Conservation (phyloP, 768 basidiomycete species). For the Gymnopilus junonius region DNA sequence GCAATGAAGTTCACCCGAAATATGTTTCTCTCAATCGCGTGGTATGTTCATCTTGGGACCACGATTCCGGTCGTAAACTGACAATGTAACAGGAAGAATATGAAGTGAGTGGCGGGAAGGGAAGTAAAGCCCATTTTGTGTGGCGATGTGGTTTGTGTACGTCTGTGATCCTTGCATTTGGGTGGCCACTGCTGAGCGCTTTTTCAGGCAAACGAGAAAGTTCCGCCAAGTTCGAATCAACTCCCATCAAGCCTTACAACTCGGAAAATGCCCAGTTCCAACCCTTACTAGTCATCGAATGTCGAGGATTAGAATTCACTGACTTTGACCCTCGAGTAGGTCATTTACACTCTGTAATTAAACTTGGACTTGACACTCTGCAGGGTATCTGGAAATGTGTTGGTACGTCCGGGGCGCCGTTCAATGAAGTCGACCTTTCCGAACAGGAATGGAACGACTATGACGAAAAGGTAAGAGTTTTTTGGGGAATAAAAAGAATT, state of each 20-base stretch:
- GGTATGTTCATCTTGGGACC: constrained; percentile 40
- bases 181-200: not conserved
- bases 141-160: constrained; percentile 77
- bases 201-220: constrained; percentile 71
- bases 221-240: constrained; percentile 77
- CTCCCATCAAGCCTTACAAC: constrained; percentile 56
- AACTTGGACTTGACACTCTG: not conserved
- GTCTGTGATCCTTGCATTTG: constrained; percentile 13
- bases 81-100: constrained; percentile 57
- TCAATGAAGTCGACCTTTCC: constrained; percentile 66
- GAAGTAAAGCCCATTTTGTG: constrained; percentile 75
- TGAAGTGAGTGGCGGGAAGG: constrained; percentile 69
- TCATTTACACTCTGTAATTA: not conserved
- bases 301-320: constrained; percentile 83
- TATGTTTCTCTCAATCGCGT: constrained; percentile 70
- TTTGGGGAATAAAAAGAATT: constrained; percentile 9
- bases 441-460: constrained; percentile 87
- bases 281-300: constrained; percentile 76
- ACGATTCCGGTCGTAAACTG: not conserved
- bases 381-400: constrained; percentile 83
- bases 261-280: constrained; percentile 65
- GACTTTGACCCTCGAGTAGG: constrained; percentile 76
- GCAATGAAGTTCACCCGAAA: constrained; percentile 78
- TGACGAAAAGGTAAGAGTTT: constrained; percentile 76
- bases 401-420: constrained; percentile 60